Evolutionary conservation across 441 rosid species (phyloP).

Genomic region (Euphorbia schlechtendalii): DNA sequence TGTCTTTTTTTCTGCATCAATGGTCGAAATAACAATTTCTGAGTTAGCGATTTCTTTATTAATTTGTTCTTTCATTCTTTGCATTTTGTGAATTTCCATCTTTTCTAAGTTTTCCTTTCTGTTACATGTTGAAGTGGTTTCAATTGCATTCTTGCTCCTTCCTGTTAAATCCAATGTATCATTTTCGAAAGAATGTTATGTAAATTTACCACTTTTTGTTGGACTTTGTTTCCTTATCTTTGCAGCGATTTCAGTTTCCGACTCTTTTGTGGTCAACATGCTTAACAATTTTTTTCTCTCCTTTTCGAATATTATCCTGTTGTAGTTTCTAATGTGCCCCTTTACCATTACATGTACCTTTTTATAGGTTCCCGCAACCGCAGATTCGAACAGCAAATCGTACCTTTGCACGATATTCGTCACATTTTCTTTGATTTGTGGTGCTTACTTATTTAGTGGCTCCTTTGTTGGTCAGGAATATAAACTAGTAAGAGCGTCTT

Average conservation of each 20-base stretch:
- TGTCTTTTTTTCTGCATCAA: neutral
- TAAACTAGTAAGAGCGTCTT: slow-evolving; percentile 52
- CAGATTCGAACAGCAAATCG: slow-evolving; percentile 46
- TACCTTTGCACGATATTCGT: slow-evolving; percentile 49
- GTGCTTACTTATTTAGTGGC: slow-evolving; percentile 53
- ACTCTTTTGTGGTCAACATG: no score
- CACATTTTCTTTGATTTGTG: slow-evolving; percentile 39
- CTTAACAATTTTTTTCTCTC: no score
- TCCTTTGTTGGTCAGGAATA: slow-evolving; percentile 40
- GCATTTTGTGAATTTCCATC: neutral
- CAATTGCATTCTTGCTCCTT: neutral
- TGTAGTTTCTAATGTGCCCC: no score
- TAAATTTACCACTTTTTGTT: no score
- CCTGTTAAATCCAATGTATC: no score
- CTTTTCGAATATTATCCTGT: no score
- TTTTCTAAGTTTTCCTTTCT: neutral
- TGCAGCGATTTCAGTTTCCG: no score
- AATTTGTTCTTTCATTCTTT: no score
- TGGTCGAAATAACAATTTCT: neutral
- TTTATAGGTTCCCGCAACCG: slow-evolving; percentile 35
- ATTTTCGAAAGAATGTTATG: no score
- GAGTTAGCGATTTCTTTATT: neutral
- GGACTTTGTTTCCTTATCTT: no score
- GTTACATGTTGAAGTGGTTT: neutral
- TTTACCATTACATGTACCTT: no score